phyloP scores from a whole-genome alignment of 306 rosid species.

The Datisca glomerata region DNA sequence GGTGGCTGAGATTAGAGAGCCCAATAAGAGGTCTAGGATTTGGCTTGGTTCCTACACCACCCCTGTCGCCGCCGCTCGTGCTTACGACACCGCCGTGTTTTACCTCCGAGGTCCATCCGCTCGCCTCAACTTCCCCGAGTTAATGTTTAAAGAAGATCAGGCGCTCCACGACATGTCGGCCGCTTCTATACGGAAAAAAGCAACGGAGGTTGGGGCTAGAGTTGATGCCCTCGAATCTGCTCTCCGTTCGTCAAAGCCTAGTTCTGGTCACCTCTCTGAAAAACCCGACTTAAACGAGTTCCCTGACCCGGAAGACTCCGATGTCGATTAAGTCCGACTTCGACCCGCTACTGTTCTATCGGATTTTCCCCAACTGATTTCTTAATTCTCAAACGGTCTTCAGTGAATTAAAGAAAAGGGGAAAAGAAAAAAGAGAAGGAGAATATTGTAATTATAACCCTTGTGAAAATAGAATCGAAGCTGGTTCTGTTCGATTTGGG shows the following conservation, averaged over 20 bases:
- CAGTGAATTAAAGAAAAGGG: too few species aligned
- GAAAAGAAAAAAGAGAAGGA: too few species aligned
- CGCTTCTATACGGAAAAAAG: constrained; percentile 47
- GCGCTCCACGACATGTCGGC: constrained; percentile 29
- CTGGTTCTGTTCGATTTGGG: too few species aligned
- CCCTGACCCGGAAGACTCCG: constrained; percentile 64
- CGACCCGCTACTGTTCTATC: constrained; percentile 1
- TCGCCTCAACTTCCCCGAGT: constrained; percentile 54
- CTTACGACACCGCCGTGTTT: constrained; percentile 66
- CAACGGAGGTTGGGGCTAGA: constrained; percentile 62
- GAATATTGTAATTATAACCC: too few species aligned
- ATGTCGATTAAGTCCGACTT: constrained; percentile 17
- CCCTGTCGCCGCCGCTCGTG: constrained; percentile 66
- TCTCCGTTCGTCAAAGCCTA: constrained; percentile 16
- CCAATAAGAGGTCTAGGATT: constrained; percentile 58
- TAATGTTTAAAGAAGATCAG: constrained; percentile 20
- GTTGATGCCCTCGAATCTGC: constrained; percentile 53
- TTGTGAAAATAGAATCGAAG: too few species aligned
- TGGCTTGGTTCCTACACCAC: constrained; percentile 70
- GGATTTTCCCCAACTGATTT: too few species aligned
- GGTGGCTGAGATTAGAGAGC: constrained; percentile 73
- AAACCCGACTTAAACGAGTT: constrained; percentile 59
- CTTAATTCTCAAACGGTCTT: too few species aligned
- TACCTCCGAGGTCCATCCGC: constrained; percentile 59
- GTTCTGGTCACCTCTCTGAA: background rate